These are phyloP conservation scores for Colletotrichum plurivorum DNA, from an alignment of 2,329 filamentous ascomycete genomes.

Conservation along the genomic window DNA sequence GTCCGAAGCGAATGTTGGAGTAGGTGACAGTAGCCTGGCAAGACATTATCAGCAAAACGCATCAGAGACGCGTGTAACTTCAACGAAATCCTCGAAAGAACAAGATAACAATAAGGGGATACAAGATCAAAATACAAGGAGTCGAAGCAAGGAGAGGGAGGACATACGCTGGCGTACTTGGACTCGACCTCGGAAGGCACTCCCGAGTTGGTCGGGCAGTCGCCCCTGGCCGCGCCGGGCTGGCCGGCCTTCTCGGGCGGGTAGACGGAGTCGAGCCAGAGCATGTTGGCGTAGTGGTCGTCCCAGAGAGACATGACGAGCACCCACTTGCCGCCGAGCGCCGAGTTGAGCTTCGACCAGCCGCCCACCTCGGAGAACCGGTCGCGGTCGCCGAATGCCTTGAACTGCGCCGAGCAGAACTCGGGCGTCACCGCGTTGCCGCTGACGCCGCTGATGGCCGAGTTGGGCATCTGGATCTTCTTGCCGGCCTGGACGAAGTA, in stretches of 20 bases:
- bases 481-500: conserved; percentile 73
- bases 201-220: conserved; percentile 45
- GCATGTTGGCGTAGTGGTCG: conserved; percentile 73
- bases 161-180: conserved; percentile 41
- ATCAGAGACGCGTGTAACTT: too few species aligned
- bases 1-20: conserved; percentile 63
- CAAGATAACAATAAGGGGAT: too few species aligned
- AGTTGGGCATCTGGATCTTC: conserved; percentile 63
- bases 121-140: too few species aligned
- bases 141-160: too few species aligned
- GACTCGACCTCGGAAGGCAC: conserved; percentile 44
- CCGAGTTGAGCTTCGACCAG: conserved; percentile 66
- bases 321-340: conserved; percentile 72
- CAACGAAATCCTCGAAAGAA: too few species aligned
- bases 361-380: conserved; percentile 70
- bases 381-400: conserved; percentile 65
- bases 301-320: conserved; percentile 73
- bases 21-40: conserved; percentile 56
- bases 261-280: conserved; percentile 77
- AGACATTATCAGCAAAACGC: too few species aligned
- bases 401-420: conserved; percentile 71
- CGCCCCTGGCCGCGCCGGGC: conserved; percentile 45
- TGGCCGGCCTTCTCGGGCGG: conserved; percentile 53
- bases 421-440: conserved; percentile 66
- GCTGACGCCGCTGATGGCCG: conserved; percentile 45